Percentiles rank a stretch among this genome's conserved stretches.
Evolutionary conservation across 2,329 filamentous ascomycete species (phyloP).

Genomic region (Talaromyces rugulosus): DNA sequence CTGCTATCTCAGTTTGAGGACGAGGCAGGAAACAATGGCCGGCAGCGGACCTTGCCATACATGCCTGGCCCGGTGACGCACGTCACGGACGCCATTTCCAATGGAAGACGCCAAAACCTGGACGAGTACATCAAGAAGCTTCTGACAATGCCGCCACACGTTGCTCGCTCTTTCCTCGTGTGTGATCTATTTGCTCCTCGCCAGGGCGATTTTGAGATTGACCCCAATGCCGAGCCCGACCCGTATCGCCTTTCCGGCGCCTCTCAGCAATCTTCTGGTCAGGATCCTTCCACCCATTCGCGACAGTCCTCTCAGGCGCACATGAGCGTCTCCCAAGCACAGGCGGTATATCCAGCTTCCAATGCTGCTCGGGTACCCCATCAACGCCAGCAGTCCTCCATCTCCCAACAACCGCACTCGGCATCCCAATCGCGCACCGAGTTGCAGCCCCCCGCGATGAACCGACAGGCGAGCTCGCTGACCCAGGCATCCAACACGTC

Average conservation of each 20-base stretch:
- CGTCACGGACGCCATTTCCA: conserved; percentile 95
- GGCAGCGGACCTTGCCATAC: conserved; percentile 81
- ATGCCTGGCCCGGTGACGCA: conserved; percentile 98
- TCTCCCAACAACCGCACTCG: conserved; percentile 26
- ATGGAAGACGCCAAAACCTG: conserved; percentile 84
- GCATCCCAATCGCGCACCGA: conserved; percentile 33
- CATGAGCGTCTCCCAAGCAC: conserved; percentile 54
- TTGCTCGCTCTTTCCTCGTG: conserved; percentile 77
- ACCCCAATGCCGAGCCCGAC: conserved; percentile 60
- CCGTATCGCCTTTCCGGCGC: conserved; percentile 71
- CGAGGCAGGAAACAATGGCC: conserved; percentile 81
- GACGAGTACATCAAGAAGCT: conserved; percentile 95
- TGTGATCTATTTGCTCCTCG: conserved; percentile 87
- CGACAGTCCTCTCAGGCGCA: conserved; percentile 64
- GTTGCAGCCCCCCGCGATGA: conserved; percentile 37
- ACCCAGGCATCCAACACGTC: conserved; percentile 39
- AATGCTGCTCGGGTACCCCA: conserved; percentile 38
- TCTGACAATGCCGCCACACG: conserved; percentile 75
- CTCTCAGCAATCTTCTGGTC: conserved; percentile 63
- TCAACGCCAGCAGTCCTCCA: conserved; percentile 34
- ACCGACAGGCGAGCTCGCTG: conserved; percentile 52
- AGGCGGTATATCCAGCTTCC: conserved; percentile 51
- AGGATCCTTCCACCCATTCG: conserved; percentile 59
- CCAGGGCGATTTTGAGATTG: conserved; percentile 89
- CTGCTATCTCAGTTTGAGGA: conserved; percentile 86